phyloP scores from a whole-genome alignment of 108 stramenopile genomes.

The Epithemia pelagica region DNA sequence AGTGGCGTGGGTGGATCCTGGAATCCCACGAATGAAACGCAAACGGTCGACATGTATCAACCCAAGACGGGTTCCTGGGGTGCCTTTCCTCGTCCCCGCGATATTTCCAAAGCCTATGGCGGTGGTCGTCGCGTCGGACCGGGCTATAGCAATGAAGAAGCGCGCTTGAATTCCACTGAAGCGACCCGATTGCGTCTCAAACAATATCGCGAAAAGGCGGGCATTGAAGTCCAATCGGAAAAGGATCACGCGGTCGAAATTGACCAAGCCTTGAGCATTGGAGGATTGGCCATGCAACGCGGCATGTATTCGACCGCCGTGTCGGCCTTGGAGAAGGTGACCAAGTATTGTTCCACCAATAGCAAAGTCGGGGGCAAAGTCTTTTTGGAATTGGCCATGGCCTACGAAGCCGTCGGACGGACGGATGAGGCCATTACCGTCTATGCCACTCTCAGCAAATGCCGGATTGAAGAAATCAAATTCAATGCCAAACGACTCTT shows the following conservation, averaged over 20 bases:
- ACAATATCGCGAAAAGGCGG: slow-evolving; percentile 62
- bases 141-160: slow-evolving; percentile 52
- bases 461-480: slow-evolving; percentile 72
- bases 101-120: slow-evolving; percentile 87
- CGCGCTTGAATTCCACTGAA: slow-evolving; percentile 16
- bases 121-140: slow-evolving; percentile 83
- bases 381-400: slow-evolving; percentile 84
- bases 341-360: slow-evolving; percentile 72
- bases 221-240: slow-evolving; percentile 75
- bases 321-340: slow-evolving; percentile 80
- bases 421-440: slow-evolving; percentile 62
- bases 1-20: slow-evolving; percentile 75
- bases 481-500: slow-evolving; percentile 67
- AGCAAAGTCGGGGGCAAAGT: slow-evolving; percentile 69
- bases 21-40: slow-evolving; percentile 18
- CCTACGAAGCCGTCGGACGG: slow-evolving; percentile 77
- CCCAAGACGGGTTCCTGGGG: slow-evolving; percentile 86
- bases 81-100: slow-evolving; percentile 86
- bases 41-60: slow-evolving; percentile 33
- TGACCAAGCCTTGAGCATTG: slow-evolving; percentile 59
- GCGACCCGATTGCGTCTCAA: slow-evolving; percentile 40
- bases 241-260: slow-evolving; percentile 68
- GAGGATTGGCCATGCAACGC: slow-evolving; percentile 49
- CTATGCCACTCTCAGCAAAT: slow-evolving; percentile 57
- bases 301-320: slow-evolving; percentile 75